Evolutionary conservation across 768 basidiomycete species (phyloP), one percentile per base, ranked within the genome.

Genomic region (Lyophyllum semitale): DNA sequence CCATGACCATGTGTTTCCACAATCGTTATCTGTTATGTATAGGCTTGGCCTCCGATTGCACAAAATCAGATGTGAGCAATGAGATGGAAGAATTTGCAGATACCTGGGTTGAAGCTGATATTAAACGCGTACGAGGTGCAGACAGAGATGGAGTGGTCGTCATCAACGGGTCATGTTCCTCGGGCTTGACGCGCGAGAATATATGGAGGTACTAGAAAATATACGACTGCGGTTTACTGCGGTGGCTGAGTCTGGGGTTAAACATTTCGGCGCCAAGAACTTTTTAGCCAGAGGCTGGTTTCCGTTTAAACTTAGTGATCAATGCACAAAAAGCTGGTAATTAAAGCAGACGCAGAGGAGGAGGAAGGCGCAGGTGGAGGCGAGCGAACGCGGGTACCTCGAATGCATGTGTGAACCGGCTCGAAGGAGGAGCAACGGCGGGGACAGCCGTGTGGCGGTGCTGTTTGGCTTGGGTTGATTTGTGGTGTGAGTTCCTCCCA

Each of bases 391-490:
- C n/a, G n/a, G n/a, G n/a, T n/a, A n/a, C n/a, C n/a, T n/a, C n/a
- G n/a, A n/a, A n/a, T n/a, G n/a, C n/a, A n/a, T n/a, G 23, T 25
- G 13, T 25, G 23, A 33, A 6, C 22, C 20, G 20, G 47, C 20
- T 48, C 33, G 29, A 18, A 18, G 29, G 13, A 4, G 43, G n/a
- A 20, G 22, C 25, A 8, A 22, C 9, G 8, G 11, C 59, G 60
- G 56, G 15, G 26, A 37, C 23, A 52, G 25, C 60, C 55, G 55
- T 40, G 60, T 61, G 60, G 60, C 60, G 33, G 60, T 60, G 59
- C 53, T 43, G 51, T 37, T 52, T 54, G 51, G 50, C 15, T 48
- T 54, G 57, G 45, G 25, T 54, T 54, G 55, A 40, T 52, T 43
- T 50, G 53, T 29, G 23, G 25, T 51, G 45, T 17, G 40, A 27